phyloP scores from a whole-genome alignment of 2,329 filamentous ascomycete species.

The Pseudogymnoascus sp. region DNA sequence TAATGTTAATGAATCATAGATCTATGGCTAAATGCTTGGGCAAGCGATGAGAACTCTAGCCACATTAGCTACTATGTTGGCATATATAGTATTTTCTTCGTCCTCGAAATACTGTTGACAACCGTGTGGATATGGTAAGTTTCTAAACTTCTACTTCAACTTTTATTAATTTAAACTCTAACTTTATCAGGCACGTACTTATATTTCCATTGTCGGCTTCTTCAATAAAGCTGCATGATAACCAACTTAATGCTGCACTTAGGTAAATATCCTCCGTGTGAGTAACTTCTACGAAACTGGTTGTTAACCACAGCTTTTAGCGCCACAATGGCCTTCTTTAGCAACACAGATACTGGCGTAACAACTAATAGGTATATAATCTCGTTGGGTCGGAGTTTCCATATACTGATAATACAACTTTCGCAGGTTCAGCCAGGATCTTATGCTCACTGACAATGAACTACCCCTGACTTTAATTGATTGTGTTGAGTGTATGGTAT shows the following conservation, averaged over 20 bases:
- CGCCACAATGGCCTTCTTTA: constrained; percentile 12
- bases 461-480: constrained; percentile 18
- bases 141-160: background rate
- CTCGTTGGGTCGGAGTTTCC: no score
- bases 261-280: background rate
- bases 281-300: background rate
- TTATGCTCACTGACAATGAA: constrained; percentile 24
- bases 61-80: background rate
- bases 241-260: background rate
- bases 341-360: constrained; percentile 16
- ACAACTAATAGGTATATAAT: constrained; percentile 15
- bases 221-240: constrained; percentile 1
- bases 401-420: background rate
- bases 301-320: background rate
- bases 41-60: background rate
- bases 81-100: constrained; percentile 6
- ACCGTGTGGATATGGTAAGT: background rate
- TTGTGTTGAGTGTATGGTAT: constrained; percentile 6
- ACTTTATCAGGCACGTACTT: background rate
- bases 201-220: background rate
- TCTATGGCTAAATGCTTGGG: background rate
- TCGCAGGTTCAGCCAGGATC: constrained; percentile 19
- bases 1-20: background rate
- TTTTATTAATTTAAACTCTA: background rate
- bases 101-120: background rate